A percentile compares a stretch with the other conserved stretches of the same genome.
These are phyloP conservation scores for Leptomonas seymouri DNA, from an alignment of 208 protist genomes.

Conservation along the genomic window DNA sequence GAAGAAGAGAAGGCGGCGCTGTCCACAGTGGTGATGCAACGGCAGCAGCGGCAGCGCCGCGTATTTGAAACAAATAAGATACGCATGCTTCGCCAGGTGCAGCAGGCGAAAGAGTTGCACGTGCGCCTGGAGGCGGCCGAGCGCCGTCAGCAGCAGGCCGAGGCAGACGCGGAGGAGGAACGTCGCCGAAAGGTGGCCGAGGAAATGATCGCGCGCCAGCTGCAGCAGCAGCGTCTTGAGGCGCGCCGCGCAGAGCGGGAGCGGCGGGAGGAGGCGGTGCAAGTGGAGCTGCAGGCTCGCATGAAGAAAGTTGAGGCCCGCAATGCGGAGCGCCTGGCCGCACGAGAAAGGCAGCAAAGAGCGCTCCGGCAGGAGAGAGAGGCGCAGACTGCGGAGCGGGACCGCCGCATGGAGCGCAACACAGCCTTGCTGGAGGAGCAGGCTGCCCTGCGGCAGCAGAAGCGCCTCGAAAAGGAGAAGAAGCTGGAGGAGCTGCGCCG, in stretches of 20 bases:
- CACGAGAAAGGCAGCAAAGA: slow-evolving; percentile 45
- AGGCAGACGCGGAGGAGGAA: slow-evolving; percentile 43
- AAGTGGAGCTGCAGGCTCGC: slow-evolving; percentile 47
- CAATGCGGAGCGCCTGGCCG: slow-evolving; percentile 50
- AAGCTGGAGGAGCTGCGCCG: slow-evolving; percentile 44
- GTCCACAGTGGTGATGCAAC: slow-evolving; percentile 52
- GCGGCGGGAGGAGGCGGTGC: slow-evolving; percentile 56
- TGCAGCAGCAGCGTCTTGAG: slow-evolving; percentile 55
- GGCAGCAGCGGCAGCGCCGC: slow-evolving; percentile 52
- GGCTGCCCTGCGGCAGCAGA: slow-evolving; percentile 37
- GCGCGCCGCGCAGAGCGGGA: slow-evolving; percentile 45
- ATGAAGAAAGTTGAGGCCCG: slow-evolving; percentile 53
- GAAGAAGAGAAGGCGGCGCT: slow-evolving; percentile 21
- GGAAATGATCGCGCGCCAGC: slow-evolving; percentile 38
- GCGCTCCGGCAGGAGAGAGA: slow-evolving; percentile 34
- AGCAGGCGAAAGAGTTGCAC: slow-evolving; percentile 49
- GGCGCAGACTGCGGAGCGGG: slow-evolving; percentile 60
- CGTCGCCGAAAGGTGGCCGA: slow-evolving; percentile 37
- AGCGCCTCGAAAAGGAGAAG: slow-evolving; percentile 53
- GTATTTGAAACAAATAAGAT: slow-evolving; percentile 58
- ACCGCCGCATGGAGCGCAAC: slow-evolving; percentile 53
- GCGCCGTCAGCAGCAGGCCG: slow-evolving; percentile 48
- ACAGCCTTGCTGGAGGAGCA: slow-evolving; percentile 46
- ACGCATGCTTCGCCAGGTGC: slow-evolving; percentile 55
- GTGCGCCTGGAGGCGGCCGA: slow-evolving; percentile 42